Conservation (phyloP, 1,139 yeast species). For the Sugiyamaella novakii region DNA sequence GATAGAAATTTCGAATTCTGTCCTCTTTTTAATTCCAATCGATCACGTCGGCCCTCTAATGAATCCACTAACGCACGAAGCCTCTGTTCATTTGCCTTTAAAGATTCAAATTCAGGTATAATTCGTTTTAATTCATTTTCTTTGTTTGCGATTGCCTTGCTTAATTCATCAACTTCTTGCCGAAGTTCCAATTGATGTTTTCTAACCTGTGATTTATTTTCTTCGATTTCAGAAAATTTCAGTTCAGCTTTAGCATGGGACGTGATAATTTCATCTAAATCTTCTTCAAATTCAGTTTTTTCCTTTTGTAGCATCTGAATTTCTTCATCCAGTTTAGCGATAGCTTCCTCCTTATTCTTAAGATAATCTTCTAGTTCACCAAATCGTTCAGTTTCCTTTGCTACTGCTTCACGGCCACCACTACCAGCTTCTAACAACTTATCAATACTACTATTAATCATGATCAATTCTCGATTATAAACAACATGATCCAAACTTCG, state of each 20-base stretch:
- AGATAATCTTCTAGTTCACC: slow-evolving; percentile 50
- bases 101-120: slow-evolving; percentile 8
- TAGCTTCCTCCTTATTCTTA: slow-evolving; percentile 52
- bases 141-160: slow-evolving; percentile 26
- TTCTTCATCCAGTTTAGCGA: slow-evolving; percentile 49
- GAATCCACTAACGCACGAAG: slow-evolving; percentile 32
- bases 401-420: slow-evolving; percentile 9
- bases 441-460: slow-evolving; percentile 15
- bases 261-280: slow-evolving; percentile 47
- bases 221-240: slow-evolving; percentile 32
- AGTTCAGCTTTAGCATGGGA: slow-evolving; percentile 42
- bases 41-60: slow-evolving; percentile 58
- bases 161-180: slow-evolving; percentile 22
- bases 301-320: slow-evolving; percentile 45
- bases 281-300: slow-evolving; percentile 51
- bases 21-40: slow-evolving; percentile 72
- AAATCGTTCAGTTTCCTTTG: slow-evolving; percentile 40
- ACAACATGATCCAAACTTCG: slow-evolving; percentile 75
- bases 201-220: slow-evolving; percentile 25
- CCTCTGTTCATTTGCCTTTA: slow-evolving; percentile 7
- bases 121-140: slow-evolving; percentile 30
- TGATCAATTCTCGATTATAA: slow-evolving; percentile 69
- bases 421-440: slow-evolving; percentile 16
- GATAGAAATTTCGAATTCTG: slow-evolving; percentile 62
- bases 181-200: slow-evolving; percentile 22